These are phyloP conservation scores for Pythium folliculosum DNA, from an alignment of 352 stramenopile genomes.

Conservation along the genomic window DNA sequence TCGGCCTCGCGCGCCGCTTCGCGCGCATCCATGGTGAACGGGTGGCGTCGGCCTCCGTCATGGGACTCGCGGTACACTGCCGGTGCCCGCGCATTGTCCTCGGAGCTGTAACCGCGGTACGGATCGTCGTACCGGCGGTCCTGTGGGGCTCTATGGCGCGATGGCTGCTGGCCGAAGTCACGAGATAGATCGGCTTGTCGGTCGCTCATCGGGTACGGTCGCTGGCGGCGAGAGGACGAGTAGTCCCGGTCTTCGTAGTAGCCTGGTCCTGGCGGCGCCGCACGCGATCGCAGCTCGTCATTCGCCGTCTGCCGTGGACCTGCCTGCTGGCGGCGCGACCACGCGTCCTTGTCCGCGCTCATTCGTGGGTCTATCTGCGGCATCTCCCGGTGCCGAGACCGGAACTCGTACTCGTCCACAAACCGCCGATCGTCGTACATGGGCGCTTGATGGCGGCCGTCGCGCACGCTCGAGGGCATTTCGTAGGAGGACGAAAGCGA, in stretches of 20 bases:
- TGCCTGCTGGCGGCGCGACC: background rate
- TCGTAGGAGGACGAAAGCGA: background rate
- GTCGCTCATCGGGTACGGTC: background rate
- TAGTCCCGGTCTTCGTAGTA: background rate
- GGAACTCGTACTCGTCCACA: constrained; percentile 10
- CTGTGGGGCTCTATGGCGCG: too few species aligned
- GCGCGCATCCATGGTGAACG: background rate
- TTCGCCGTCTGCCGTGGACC: background rate
- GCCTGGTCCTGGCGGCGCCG: background rate
- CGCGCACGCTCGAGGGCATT: constrained; percentile 9
- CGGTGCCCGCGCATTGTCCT: too few species aligned
- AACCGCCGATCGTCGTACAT: constrained; percentile 6
- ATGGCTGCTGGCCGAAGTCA: too few species aligned
- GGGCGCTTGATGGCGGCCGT: background rate
- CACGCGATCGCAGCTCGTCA: background rate
- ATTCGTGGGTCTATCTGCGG: background rate
- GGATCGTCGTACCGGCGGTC: too few species aligned
- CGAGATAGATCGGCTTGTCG: too few species aligned
- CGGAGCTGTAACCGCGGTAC: too few species aligned
- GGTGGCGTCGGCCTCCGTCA: background rate
- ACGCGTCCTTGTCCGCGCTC: background rate
- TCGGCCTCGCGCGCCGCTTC: background rate
- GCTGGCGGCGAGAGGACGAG: background rate
- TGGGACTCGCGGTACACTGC: background rate
- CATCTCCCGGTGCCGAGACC: background rate